A percentile compares a stretch with the other conserved stretches of the same genome.
These are phyloP conservation scores for Candida anglica DNA, from an alignment of 805 yeast species.

Conservation along the genomic window DNA sequence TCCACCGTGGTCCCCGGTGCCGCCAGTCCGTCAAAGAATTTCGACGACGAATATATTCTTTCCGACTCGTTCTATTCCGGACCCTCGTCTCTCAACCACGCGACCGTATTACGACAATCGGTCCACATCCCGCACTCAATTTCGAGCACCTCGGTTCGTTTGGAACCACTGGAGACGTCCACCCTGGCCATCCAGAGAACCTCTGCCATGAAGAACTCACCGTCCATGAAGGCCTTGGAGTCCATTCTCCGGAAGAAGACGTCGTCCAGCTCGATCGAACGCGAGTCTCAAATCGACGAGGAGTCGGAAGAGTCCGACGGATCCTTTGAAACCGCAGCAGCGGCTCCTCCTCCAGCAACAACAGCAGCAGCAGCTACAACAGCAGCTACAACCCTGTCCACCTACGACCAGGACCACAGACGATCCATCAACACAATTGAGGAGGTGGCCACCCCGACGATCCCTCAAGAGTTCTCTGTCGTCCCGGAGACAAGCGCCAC, in stretches of 20 bases:
- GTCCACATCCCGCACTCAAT: slow-evolving; percentile 2
- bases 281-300: slow-evolving; percentile 8
- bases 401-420: background rate
- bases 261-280: no score
- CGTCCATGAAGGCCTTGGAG: slow-evolving; percentile 40
- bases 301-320: slow-evolving; percentile 8
- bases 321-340: background rate
- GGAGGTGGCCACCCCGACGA: no score
- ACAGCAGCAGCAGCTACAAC: no score
- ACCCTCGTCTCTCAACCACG: background rate
- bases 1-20: no score
- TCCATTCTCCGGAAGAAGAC: slow-evolving; percentile 20
- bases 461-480: no score
- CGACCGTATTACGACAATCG: slow-evolving; percentile 1
- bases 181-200: slow-evolving; percentile 1
- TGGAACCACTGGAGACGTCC: background rate
- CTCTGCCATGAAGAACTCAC: slow-evolving; percentile 33
- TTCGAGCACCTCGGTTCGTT: slow-evolving; percentile 1
- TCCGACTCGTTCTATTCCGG: slow-evolving; percentile 6
- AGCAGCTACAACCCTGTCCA: background rate
- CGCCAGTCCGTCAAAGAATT: no score
- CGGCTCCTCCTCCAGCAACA: background rate
- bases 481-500: no score
- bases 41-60: slow-evolving; percentile 6
- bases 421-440: background rate